phyloP scores from a whole-genome alignment of 192 early-diverging fungal species.

The Entophlyctis luteolus region DNA sequence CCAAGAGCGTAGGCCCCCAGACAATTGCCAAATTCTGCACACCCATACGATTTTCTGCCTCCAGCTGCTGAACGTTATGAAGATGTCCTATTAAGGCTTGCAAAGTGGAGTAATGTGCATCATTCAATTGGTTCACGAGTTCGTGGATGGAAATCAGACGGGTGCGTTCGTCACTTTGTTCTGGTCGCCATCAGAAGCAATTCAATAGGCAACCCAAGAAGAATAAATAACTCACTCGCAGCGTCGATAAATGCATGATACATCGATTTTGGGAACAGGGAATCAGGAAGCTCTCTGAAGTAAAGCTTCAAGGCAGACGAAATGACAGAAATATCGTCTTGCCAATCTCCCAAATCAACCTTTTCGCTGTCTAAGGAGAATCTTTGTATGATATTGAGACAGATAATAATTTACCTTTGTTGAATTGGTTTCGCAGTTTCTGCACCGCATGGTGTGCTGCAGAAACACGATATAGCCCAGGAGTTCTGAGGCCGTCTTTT shows the following conservation, averaged over 20 bases:
- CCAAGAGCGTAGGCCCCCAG: slow-evolving; percentile 88
- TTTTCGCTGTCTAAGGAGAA: slow-evolving; percentile 50
- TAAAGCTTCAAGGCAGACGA: slow-evolving; percentile 86
- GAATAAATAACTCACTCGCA: slow-evolving; percentile 50
- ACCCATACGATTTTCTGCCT: slow-evolving; percentile 83
- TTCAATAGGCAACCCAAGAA: neutral
- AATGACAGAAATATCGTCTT: slow-evolving; percentile 77
- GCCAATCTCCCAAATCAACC: slow-evolving; percentile 61
- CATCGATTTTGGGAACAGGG: slow-evolving; percentile 66
- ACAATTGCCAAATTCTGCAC: slow-evolving; percentile 82
- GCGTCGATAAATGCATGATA: slow-evolving; percentile 70
- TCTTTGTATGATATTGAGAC: neutral
- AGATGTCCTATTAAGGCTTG: slow-evolving; percentile 77
- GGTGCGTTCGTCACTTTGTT: slow-evolving; percentile 62
- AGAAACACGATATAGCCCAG: slow-evolving; percentile 89
- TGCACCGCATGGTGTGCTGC: slow-evolving; percentile 74
- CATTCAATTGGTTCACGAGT: slow-evolving; percentile 69
- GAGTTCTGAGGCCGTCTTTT: slow-evolving; percentile 44
- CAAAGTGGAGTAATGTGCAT: slow-evolving; percentile 80
- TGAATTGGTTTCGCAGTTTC: slow-evolving; percentile 66
- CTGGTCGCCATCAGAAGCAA: neutral
- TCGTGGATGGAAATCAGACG: slow-evolving; percentile 69
- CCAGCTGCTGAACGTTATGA: slow-evolving; percentile 69
- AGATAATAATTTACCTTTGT: slow-evolving; percentile 52
- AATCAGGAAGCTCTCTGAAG: slow-evolving; percentile 91